A percentile compares a stretch with the other conserved stretches of the same genome.
phyloP scores from a whole-genome alignment of 345 rosid species.

The Ailanthus altissimus region DNA sequence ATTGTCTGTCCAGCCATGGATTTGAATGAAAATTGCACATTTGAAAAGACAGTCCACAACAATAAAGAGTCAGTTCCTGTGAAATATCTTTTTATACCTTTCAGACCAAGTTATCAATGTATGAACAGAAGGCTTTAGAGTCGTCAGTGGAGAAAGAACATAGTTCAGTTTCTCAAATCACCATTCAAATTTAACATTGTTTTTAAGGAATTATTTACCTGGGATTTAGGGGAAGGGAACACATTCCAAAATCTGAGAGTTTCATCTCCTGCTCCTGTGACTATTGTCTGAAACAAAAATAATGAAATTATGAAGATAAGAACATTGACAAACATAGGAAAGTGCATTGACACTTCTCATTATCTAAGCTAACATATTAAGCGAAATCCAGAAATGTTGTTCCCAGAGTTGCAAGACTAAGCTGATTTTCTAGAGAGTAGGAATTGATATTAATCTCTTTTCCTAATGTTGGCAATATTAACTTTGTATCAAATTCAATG shows the following conservation, averaged over 20 bases:
- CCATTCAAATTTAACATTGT: neutral
- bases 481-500: neutral
- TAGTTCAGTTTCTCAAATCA: neutral
- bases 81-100: no score
- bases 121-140: neutral
- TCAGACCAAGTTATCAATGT: neutral
- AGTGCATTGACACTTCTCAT: neutral
- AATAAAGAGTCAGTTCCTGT: neutral
- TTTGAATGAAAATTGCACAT: neutral
- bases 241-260: slow-evolving; percentile 97
- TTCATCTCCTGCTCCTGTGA: slow-evolving; percentile 99
- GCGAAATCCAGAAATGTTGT: neutral
- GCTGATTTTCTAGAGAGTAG: neutral
- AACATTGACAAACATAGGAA: slow-evolving; percentile 6
- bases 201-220: slow-evolving; percentile 46
- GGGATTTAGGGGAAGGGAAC: slow-evolving; percentile 94
- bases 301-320: neutral
- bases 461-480: neutral
- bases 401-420: neutral
- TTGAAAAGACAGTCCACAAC: neutral
- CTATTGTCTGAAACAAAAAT: slow-evolving; percentile 67
- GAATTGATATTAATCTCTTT: neutral
- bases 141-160: neutral
- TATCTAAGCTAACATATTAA: neutral
- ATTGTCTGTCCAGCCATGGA: neutral